Percentiles rank a stretch among this genome's conserved stretches.
These are phyloP conservation scores for Apiospora malaysiana DNA, from an alignment of 2,329 filamentous ascomycete genomes.

Conservation along the genomic window DNA sequence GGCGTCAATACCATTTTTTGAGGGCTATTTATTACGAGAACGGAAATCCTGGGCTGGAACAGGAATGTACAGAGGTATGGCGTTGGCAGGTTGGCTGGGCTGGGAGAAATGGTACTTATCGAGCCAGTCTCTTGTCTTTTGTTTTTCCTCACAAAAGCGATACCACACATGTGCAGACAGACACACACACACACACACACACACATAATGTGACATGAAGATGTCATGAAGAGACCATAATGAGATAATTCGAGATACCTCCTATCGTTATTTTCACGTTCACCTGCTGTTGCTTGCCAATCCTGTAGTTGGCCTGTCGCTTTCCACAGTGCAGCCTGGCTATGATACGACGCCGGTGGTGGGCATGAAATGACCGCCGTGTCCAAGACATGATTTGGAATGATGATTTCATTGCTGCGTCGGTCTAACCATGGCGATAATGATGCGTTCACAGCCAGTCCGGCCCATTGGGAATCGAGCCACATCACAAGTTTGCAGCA, in stretches of 20 bases:
- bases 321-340: background rate
- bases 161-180: background rate
- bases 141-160: constrained; percentile 8
- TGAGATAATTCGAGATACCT: constrained; percentile 3
- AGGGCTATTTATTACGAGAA: background rate
- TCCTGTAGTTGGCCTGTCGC: background rate
- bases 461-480: background rate
- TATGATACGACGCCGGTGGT: background rate
- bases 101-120: background rate
- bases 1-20: background rate
- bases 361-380: background rate
- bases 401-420: background rate
- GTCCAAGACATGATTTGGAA: background rate
- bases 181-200: background rate
- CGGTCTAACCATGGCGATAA: background rate
- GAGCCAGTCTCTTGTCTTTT: constrained; percentile 3
- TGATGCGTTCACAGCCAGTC: background rate
- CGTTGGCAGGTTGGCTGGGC: background rate
- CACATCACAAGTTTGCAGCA: background rate
- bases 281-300: background rate
- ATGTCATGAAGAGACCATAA: background rate
- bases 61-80: constrained; percentile 2
- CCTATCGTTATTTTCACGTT: background rate
- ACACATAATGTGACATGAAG: background rate
- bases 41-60: constrained; percentile 5